Base-by-base conservation (phyloP, 1,284 basidiomycete genomes). In the Psilocybe mexicana region DNA sequence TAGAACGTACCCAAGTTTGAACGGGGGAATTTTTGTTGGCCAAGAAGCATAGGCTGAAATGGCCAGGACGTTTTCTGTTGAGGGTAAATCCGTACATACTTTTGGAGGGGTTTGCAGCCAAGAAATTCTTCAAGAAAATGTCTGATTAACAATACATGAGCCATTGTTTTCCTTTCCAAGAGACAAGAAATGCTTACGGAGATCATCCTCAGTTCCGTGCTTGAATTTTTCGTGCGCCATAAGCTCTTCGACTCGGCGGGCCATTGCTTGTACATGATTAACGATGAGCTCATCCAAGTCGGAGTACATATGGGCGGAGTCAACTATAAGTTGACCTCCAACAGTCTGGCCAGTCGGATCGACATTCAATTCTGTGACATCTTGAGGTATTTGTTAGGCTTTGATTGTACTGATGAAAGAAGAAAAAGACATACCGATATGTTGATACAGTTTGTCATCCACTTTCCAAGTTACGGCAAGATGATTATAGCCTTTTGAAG, bases 391-490 rank as follows among this genome's bases (percentile, higher is more conserved):
- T 18, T 30, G 54, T 63, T 36, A 65, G 61, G 54, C 8, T 33
- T 60, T 54, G 54, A 18, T 30, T 45, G 42, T 43, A 40, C 65
- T 56, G 23, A 8, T 12, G 52, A 26, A 4, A 33, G 43, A 45
- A 26, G 46, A 54, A 18, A 6, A 45, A 18, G 36, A 63, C 75
- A n/a, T 68, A 93, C 93, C 95, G 61, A 99, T 93, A 71, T 99
- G 98, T 72, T 99, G 97, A 75, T 93, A 99, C 23, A 99, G 80
- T 61, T 90, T 93, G 60, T 98, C 93, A 65, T 97, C 96, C 8
- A 99, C 96, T 76, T 99, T 99, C 97, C 97, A 99, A 0, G 97
- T 99, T 11, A 99, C 92, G 36, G 97, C 97, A 38, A 99, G 81
- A 74, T 99, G 97, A 69, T 98, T 87, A 42, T 83, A 77, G 5